Percentiles rank a stretch among this genome's conserved stretches.
phyloP scores from a whole-genome alignment of 345 rosid species.

The Lumnitzera littorea region DNA sequence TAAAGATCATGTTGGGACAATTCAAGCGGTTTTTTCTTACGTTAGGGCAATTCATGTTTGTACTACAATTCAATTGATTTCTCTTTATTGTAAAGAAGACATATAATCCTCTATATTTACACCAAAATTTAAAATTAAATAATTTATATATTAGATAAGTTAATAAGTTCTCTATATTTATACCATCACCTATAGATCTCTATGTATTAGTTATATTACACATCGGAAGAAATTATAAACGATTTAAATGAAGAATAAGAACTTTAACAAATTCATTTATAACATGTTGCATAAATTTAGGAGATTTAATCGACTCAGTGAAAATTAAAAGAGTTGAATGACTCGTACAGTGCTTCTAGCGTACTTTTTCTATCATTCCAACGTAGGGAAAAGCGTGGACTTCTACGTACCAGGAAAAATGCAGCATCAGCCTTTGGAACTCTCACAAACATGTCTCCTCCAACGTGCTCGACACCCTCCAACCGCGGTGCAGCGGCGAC shows the following conservation, averaged over 20 bases:
- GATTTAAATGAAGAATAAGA: no score
- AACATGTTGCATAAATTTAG: background rate
- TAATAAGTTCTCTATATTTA: no score
- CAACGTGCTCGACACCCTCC: slow-evolving; percentile 14
- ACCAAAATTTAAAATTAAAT: background rate
- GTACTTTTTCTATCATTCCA: no score
- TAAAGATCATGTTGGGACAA: no score
- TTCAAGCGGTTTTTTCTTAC: no score
- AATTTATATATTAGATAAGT: background rate
- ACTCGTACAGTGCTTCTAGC: no score
- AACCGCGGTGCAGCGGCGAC: slow-evolving; percentile 10
- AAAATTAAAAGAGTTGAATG: background rate
- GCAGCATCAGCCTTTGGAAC: slow-evolving; percentile 20
- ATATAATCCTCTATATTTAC: background rate
- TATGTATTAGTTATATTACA: no score
- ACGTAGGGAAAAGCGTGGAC: background rate
- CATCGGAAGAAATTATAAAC: no score
- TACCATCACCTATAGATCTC: no score
- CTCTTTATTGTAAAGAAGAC: background rate
- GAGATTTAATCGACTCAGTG: background rate
- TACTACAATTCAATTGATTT: background rate
- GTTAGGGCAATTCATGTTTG: no score
- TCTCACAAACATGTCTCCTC: slow-evolving; percentile 19
- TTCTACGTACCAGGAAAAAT: slow-evolving; percentile 14
- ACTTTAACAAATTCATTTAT: background rate